Conservation (phyloP, 352 stramenopile species). For the Phytophthora litchii region DNA sequence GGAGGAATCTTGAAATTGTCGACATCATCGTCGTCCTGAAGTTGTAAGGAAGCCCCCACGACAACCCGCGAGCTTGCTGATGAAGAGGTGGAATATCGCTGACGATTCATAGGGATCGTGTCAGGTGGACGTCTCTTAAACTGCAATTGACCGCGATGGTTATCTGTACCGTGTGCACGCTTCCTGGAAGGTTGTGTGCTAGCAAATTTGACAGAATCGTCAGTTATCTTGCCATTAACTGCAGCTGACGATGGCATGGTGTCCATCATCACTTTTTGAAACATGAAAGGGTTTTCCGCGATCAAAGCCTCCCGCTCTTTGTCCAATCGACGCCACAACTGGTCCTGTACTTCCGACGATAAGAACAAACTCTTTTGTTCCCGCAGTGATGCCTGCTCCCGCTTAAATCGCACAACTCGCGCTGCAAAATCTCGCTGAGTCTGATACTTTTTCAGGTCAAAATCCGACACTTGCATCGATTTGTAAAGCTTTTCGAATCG, state of each 20-base stretch:
- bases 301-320: slow-evolving; percentile 16
- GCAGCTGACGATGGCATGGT: background rate
- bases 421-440: slow-evolving; percentile 13
- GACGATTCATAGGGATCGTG: background rate
- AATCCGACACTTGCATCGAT: slow-evolving; percentile 1
- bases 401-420: slow-evolving; percentile 24
- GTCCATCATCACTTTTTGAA: slow-evolving; percentile 27
- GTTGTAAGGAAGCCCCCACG: slow-evolving; percentile 16
- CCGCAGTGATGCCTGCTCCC: slow-evolving; percentile 12
- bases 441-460: slow-evolving; percentile 20
- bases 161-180: background rate
- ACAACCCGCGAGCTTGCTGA: slow-evolving; percentile 19
- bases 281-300: slow-evolving; percentile 18
- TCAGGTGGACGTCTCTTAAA: background rate
- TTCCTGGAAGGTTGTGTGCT: background rate
- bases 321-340: slow-evolving; percentile 11
- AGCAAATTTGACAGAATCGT: no score
- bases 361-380: slow-evolving; percentile 5
- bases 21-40: background rate
- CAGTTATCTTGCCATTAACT: background rate
- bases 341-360: slow-evolving; percentile 1
- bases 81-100: background rate
- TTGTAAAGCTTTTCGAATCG: slow-evolving; percentile 23
- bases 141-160: background rate
- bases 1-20: background rate